Base-by-base conservation (phyloP, 2,329 filamentous ascomycete genomes). In the Berkeleyomyces basicola region DNA sequence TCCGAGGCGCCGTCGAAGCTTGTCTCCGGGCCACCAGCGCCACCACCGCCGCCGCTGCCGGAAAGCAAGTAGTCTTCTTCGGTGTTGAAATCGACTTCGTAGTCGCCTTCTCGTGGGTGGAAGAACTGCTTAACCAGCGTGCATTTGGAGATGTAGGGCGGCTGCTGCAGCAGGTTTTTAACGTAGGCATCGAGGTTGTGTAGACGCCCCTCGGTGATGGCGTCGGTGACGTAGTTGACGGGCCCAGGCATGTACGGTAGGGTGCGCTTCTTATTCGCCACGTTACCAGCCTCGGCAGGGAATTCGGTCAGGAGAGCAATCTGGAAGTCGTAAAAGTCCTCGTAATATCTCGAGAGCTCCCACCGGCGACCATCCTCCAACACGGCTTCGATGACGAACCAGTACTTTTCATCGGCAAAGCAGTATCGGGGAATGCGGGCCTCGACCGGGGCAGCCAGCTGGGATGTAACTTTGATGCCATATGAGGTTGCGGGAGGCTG, bases 281-380 rank as follows among this genome's bases (percentile, higher is more conserved):
- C 87, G 70, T 95, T 93, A 61, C 93, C 93, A 44, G 93, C 92
- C 73, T 97, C 93, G 43, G 88, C 84, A 31, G 93, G 92, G 70
- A 96, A 97, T 67, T 85, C 89, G 53, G 90, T 92, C 58, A 99
- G 82, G 7, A 99, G 83, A 40, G 90, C 89, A 70, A 97, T 97
- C 72, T 99, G 93, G 72, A 97, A 92, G 73, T 97, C 93, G 75
- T 97, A 99, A 71, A 99, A 99, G 75, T 97, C 93, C 72, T 97
- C 90, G 70, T 99, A 99, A 70, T 95, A 93, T 66, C 93, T 84
- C 46, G 90, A 92, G 59, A 99, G 77, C 71, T 96, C 91, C 90
- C 91, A 97, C 70, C 88, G 86, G 57, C 88, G 82, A 58, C 90
- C 91, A 71, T 97, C 91, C 70, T 96, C 90, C 73, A 97, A 82